Evolutionary conservation across 1,284 basidiomycete species (phyloP).

Genomic region (Fomitiporia mediterranea): DNA sequence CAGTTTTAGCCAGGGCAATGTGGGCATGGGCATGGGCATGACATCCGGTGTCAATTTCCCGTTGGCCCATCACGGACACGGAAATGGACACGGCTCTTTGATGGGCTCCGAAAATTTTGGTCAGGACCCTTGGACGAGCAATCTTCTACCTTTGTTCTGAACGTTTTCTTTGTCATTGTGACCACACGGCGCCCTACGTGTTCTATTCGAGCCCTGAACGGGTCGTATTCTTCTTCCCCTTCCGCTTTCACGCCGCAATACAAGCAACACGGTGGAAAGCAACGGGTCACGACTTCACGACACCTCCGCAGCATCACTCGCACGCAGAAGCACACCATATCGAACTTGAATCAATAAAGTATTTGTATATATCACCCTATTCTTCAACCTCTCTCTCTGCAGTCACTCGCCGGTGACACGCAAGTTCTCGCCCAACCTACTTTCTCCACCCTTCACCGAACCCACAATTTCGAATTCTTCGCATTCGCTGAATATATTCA

Average conservation of each 20-base stretch:
- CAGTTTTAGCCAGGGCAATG: background rate
- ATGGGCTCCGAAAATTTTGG: background rate
- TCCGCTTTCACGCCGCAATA: background rate
- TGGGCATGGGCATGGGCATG: background rate
- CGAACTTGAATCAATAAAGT: conserved; percentile 6
- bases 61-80: background rate
- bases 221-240: background rate
- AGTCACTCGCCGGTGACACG: background rate
- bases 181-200: conserved; percentile 9
- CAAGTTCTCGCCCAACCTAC: background rate
- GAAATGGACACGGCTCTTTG: background rate
- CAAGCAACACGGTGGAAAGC: background rate
- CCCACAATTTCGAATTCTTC: background rate
- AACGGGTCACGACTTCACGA: conserved; percentile 1
- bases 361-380: conserved; percentile 13
- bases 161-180: background rate
- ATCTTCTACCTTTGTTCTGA: conserved; percentile 22
- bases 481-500: background rate
- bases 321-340: background rate
- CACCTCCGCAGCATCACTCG: background rate
- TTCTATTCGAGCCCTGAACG: background rate
- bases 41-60: background rate
- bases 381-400: background rate
- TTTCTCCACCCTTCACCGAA: background rate
- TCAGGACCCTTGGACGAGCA: conserved; percentile 13